A percentile compares a stretch with the other conserved stretches of the same genome.
These are phyloP conservation scores for Cornus controversa DNA, from an alignment of 148 eudicot species.

Conservation along the genomic window DNA sequence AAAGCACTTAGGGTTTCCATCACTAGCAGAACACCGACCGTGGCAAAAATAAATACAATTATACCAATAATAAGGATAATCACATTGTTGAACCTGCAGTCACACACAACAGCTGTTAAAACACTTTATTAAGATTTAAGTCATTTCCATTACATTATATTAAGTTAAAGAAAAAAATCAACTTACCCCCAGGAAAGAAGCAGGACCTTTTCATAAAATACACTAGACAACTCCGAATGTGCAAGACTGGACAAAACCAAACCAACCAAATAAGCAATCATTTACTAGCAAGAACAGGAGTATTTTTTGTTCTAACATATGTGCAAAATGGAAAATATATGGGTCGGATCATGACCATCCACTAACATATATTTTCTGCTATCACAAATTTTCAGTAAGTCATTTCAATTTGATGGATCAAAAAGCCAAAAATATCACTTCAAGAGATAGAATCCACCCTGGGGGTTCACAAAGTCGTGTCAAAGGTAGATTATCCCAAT, in stretches of 20 bases:
- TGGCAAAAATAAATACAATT: slow-evolving; percentile 31
- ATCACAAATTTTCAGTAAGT: not conserved
- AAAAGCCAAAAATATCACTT: not conserved
- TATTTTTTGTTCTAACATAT: not conserved
- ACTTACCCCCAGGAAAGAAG: slow-evolving; percentile 48
- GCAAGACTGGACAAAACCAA: slow-evolving; percentile 34
- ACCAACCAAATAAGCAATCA: not conserved
- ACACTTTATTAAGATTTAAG: not conserved
- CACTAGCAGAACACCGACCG: slow-evolving; percentile 39
- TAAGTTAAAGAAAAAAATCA: not conserved
- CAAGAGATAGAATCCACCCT: not conserved
- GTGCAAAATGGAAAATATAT: not conserved
- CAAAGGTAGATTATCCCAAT: not conserved
- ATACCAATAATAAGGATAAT: slow-evolving; percentile 26
- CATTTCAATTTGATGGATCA: not conserved
- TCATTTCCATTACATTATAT: not conserved
- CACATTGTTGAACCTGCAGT: slow-evolving; percentile 27
- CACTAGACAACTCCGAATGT: slow-evolving; percentile 51
- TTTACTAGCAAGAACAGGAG: not conserved
- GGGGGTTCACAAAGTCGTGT: not conserved
- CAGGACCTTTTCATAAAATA: slow-evolving; percentile 48
- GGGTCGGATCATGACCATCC: not conserved
- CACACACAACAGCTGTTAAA: not conserved
- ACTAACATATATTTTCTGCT: not conserved
- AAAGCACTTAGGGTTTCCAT: slow-evolving; percentile 46